phyloP scores from a whole-genome alignment of 805 yeast genomes.

The Ogataea ramenticola region DNA sequence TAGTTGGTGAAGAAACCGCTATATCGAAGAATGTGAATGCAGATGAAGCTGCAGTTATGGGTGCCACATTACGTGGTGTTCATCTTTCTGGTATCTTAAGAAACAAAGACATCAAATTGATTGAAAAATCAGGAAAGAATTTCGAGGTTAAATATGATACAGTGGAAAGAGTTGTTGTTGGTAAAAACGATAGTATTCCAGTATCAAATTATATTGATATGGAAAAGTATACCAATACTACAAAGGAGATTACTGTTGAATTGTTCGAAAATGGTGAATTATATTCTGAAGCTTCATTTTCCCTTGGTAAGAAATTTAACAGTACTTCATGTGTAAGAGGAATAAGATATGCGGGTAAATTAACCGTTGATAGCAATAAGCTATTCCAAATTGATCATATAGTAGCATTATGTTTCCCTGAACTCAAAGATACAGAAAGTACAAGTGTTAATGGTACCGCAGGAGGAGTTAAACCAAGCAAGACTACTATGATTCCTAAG shows the following conservation, averaged over 20 bases:
- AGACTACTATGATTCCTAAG: slow-evolving; percentile 13
- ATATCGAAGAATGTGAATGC: slow-evolving; percentile 86
- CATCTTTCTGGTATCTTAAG: slow-evolving; percentile 62
- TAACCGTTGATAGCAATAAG: slow-evolving; percentile 22
- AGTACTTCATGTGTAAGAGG: slow-evolving; percentile 31
- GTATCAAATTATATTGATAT: slow-evolving; percentile 29
- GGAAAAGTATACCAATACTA: slow-evolving; percentile 21
- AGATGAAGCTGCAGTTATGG: slow-evolving; percentile 90
- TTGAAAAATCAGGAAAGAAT: slow-evolving; percentile 47
- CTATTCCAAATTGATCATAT: slow-evolving; percentile 40
- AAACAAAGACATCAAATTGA: slow-evolving; percentile 50
- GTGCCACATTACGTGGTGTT: slow-evolving; percentile 81
- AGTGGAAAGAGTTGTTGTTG: slow-evolving; percentile 33
- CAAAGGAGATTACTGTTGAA: slow-evolving; percentile 27
- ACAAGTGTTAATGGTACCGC: neutral
- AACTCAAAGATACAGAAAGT: neutral
- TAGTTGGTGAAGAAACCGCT: slow-evolving; percentile 46
- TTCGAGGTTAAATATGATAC: slow-evolving; percentile 30
- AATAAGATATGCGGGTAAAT: slow-evolving; percentile 21
- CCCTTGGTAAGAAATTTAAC: slow-evolving; percentile 20
- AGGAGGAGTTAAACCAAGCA: slow-evolving; percentile 11
- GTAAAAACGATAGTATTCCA: slow-evolving; percentile 33
- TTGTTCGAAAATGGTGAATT: slow-evolving; percentile 25
- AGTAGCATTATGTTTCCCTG: slow-evolving; percentile 24
- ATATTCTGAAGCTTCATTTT: slow-evolving; percentile 3